These are phyloP conservation scores for Pisolithus tinctorius DNA, from an alignment of 768 basidiomycete genomes.

Conservation along the genomic window DNA sequence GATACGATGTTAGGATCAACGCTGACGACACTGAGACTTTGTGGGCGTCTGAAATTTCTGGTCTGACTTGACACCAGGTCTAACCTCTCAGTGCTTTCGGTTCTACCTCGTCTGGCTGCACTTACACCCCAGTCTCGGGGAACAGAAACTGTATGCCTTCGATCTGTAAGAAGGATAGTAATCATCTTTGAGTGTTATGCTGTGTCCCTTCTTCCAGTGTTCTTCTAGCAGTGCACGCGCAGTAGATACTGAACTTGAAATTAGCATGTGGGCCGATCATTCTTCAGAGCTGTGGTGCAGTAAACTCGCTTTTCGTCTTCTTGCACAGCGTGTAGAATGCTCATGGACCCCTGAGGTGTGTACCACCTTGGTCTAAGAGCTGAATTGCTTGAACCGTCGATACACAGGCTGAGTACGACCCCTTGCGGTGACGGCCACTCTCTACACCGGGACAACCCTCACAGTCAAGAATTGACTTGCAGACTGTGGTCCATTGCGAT, in stretches of 20 bases:
- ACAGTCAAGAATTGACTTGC: not conserved
- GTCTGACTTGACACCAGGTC: no score
- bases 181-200: not conserved
- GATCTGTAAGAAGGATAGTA: slow-evolving; percentile 15
- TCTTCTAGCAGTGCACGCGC: slow-evolving; percentile 13
- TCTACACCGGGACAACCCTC: not conserved
- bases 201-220: slow-evolving; percentile 7
- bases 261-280: not conserved
- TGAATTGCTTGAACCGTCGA: not conserved
- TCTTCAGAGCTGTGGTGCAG: not conserved
- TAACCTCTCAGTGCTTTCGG: no score
- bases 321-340: not conserved
- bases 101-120: no score
- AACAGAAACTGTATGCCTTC: not conserved
- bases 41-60: no score
- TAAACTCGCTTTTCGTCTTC: not conserved
- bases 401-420: not conserved
- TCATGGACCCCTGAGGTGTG: not conserved
- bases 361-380: not conserved
- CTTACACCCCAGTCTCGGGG: not conserved
- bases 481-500: no score
- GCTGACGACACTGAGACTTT: no score
- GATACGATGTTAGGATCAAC: no score
- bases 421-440: no score
- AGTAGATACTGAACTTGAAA: not conserved